Base-by-base conservation (phyloP, 441 rosid species). In the Croton setiger region DNA sequence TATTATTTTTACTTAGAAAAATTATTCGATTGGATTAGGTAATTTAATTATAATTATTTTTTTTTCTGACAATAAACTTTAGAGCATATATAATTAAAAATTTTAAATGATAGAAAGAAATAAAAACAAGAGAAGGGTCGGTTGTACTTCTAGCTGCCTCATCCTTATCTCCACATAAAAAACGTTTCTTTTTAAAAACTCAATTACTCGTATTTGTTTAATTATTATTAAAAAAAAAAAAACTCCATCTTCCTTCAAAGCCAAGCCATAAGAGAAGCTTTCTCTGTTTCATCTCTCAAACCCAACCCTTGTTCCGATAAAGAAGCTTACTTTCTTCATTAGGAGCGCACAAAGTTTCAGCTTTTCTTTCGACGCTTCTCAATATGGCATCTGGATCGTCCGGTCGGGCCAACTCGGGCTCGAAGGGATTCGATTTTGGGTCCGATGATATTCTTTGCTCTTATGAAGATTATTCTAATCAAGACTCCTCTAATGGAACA, bases 361-460 rank as follows among this genome's bases (percentile, higher is more conserved):
- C 36, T 37, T 65, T 55, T 37, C n/a, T 45, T 57, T 52, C 21
- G 4, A 56, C 31, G n/a, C 21, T 57, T 61, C 63, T 66, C 61
- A 21, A 69, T 67, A 93, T 93, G 98, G 97, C 94, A 60, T 91
- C 96, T 65, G 91, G 96, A 45, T 79, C 94, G 23, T 83, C 93
- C 69, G 95, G 85, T 76, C 82, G 89, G 78, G 76, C 78, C 74
- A 85, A 80, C 67, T 73, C 92, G 49, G 86, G 85, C 66, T 78
- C 94, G 44, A 89, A 88, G 71, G 96, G 89, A 2, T 93, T 91
- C 77, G 96, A 91, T 87, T 93, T 93, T 44, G 93, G 82, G 7
- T 78, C 98, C 67, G 96, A 91, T 81, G 98, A 93, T 70, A 93
- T 93, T 72, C 97, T 93, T 75, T 91, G 92, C 86, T 88, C 98